Conservation (phyloP, 352 stramenopile genomes). For the Phytopythium montanum region DNA sequence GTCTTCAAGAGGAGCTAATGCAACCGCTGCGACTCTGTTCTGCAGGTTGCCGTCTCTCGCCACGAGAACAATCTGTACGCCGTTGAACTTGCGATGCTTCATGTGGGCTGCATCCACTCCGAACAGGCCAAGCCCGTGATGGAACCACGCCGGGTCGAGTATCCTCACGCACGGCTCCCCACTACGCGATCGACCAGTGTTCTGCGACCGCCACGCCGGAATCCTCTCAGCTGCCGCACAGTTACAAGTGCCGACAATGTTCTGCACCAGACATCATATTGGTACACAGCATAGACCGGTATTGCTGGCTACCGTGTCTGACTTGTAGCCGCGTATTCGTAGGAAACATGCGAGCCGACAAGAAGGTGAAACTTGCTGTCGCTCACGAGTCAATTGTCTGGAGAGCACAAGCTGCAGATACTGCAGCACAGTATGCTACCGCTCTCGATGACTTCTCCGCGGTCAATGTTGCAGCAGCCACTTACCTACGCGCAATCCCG, state of each 20-base stretch:
- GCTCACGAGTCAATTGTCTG: slow-evolving; percentile 6
- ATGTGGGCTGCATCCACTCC: slow-evolving; percentile 21
- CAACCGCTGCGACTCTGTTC: slow-evolving; percentile 16
- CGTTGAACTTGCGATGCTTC: slow-evolving; percentile 26
- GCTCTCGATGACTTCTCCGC: background rate
- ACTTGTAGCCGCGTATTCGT: background rate
- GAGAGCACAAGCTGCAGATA: background rate
- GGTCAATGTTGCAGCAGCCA: slow-evolving; percentile 2
- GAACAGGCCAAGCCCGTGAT: slow-evolving; percentile 8
- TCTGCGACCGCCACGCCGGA: slow-evolving; percentile 15
- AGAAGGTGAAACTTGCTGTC: slow-evolving; percentile 9
- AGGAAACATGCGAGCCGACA: slow-evolving; percentile 19
- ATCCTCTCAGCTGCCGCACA: slow-evolving; percentile 7
- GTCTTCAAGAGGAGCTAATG: slow-evolving; percentile 9
- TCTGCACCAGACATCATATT: slow-evolving; percentile 11
- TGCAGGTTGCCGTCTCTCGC: slow-evolving; percentile 17
- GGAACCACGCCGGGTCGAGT: slow-evolving; percentile 11
- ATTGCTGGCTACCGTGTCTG: background rate
- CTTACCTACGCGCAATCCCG: background rate
- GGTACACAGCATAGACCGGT: background rate
- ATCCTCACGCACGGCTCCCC: slow-evolving; percentile 12
- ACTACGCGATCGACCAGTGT: slow-evolving; percentile 6
- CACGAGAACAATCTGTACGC: slow-evolving; percentile 17
- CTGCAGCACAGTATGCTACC: background rate
- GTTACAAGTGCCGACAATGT: slow-evolving; percentile 11